These are phyloP conservation scores for Kwoniella sp. DNA, from an alignment of 768 basidiomycete genomes.

Conservation along the genomic window DNA sequence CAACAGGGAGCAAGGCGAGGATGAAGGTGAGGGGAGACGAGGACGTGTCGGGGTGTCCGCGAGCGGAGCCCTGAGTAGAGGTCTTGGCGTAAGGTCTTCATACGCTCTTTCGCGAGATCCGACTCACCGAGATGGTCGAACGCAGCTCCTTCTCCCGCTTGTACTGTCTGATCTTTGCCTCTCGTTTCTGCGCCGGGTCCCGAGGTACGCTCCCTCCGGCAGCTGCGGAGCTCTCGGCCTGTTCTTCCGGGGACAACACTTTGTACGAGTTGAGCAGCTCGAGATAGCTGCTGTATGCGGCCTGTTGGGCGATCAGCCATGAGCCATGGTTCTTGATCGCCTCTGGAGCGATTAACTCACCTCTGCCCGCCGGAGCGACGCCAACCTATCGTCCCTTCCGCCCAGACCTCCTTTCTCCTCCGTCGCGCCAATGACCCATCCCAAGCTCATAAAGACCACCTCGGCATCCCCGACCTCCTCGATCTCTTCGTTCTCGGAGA, in stretches of 20 bases:
- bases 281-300: slow-evolving; percentile 35
- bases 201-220: slow-evolving; percentile 13
- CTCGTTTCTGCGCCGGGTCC: slow-evolving; percentile 69
- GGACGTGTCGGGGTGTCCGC: slow-evolving; percentile 18
- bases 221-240: slow-evolving; percentile 30
- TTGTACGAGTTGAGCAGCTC: slow-evolving; percentile 39
- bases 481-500: slow-evolving; percentile 48
- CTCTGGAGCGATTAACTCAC: slow-evolving; percentile 36
- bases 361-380: slow-evolving; percentile 33
- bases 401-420: slow-evolving; percentile 37
- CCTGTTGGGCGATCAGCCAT: slow-evolving; percentile 17
- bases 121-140: slow-evolving; percentile 62
- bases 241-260: slow-evolving; percentile 32
- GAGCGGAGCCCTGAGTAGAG: slow-evolving; percentile 43
- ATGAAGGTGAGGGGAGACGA: slow-evolving; percentile 35
- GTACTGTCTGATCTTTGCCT: slow-evolving; percentile 86
- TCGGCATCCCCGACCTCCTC: slow-evolving; percentile 48
- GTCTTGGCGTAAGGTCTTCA: neutral
- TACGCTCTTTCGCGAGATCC: neutral
- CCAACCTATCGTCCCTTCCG: slow-evolving; percentile 34
- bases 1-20: slow-evolving; percentile 23
- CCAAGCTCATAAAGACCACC: slow-evolving; percentile 47
- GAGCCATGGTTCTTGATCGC: neutral
- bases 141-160: slow-evolving; percentile 78
- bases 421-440: slow-evolving; percentile 44